These are phyloP conservation scores for Kregervanrija delftensis DNA, from an alignment of 805 yeast genomes.

Conservation along the genomic window DNA sequence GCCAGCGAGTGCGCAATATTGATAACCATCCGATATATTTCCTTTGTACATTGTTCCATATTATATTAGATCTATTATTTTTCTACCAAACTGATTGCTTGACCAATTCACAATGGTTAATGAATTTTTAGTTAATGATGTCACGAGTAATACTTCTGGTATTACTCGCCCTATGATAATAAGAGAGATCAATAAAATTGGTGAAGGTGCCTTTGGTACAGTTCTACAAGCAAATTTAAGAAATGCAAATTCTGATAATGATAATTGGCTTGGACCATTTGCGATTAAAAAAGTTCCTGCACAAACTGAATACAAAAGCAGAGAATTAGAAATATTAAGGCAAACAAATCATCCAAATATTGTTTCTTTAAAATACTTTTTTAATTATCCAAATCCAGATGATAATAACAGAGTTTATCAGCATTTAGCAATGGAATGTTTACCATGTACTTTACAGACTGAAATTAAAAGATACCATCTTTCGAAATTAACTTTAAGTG, in stretches of 20 bases:
- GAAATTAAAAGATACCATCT: conserved; percentile 67
- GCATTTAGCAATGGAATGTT: conserved; percentile 80
- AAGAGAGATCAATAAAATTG: conserved; percentile 66
- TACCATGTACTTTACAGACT: conserved; percentile 71
- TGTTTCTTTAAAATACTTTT: conserved; percentile 61
- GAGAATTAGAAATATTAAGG: conserved; percentile 73
- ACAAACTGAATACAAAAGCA: conserved; percentile 76
- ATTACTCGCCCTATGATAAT: conserved; percentile 55
- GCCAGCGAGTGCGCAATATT: too few relatives aligned
- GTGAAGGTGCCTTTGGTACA: conserved; percentile 84
- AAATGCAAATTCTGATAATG: conserved; percentile 17
- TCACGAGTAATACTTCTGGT: conserved; percentile 52
- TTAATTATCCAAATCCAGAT: conserved; percentile 55
- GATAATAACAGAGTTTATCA: conserved; percentile 62
- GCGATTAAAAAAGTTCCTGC: conserved; percentile 84
- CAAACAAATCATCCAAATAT: conserved; percentile 77
- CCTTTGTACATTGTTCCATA: too few relatives aligned
- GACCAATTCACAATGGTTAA: too few relatives aligned
- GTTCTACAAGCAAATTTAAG: conserved; percentile 64
- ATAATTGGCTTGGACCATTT: conserved; percentile 67
- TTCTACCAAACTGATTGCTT: too few relatives aligned
- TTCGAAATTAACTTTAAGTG: conserved; percentile 55
- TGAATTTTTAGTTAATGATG: conserved; percentile 49
- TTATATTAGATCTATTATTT: too few relatives aligned
- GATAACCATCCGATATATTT: too few relatives aligned